Evolutionary conservation across 805 yeast species (phyloP).

Genomic region (Candida germanica): DNA sequence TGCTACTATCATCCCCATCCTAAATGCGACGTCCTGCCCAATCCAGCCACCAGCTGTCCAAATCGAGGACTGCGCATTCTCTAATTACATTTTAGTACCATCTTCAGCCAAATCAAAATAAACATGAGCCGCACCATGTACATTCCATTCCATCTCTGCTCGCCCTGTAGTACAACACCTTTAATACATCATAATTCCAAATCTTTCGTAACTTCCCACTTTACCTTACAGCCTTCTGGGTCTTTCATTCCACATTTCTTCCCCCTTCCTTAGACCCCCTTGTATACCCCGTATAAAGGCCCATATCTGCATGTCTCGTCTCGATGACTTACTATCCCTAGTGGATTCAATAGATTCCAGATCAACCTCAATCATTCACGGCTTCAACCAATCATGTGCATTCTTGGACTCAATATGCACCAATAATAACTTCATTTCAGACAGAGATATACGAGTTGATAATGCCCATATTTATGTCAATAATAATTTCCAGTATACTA

Average conservation of each 20-base stretch:
- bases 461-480: conserved; percentile 18
- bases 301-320: conserved; percentile 4
- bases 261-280: no score
- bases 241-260: no score
- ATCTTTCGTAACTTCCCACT: no score
- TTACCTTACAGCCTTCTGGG: no score
- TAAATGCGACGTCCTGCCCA: no score
- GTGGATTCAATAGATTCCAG: conserved; percentile 31
- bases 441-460: conserved; percentile 30
- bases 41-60: no score
- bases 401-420: conserved; percentile 20
- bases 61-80: no score
- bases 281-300: no score
- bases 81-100: no score
- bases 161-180: not conserved
- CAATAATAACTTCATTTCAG: conserved; percentile 19
- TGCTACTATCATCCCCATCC: no score
- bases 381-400: conserved; percentile 21
- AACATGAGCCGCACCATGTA: not conserved
- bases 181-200: no score
- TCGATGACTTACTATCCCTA: conserved; percentile 27
- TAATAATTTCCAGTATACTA: conserved; percentile 21
- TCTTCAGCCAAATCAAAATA: not conserved
- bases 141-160: not conserved
- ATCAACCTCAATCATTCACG: conserved; percentile 21